Base-by-base conservation (phyloP, 352 stramenopile genomes). In the Phytophthora capsici region DNA sequence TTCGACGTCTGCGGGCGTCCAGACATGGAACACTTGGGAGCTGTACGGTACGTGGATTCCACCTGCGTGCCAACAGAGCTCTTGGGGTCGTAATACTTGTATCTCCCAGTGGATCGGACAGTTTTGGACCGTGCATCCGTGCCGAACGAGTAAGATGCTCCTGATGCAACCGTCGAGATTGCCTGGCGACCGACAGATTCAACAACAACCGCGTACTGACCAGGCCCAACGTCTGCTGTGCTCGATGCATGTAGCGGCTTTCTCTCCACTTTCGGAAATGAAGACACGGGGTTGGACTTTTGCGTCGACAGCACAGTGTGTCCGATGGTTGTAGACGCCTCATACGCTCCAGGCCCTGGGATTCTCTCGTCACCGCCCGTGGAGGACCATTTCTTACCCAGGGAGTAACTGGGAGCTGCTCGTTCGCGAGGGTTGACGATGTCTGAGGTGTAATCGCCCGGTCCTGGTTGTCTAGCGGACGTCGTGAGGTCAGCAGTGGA, bases 351-450 rank as follows among this genome's bases (percentile, higher is more conserved):
- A 10, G 82, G 82, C 0, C 84, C 82, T 0, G 84, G 84, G 14
- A 72, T 73, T 58, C 87, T 90, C 63, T 85, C 86, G 46, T 69
- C 50, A 4, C 72, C 78, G 10, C 57, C 46, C 20, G 71, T 51
- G 2, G 41, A 62, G 26, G 76, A 69, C 84, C 84, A 93, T 49
- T 89, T 91, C 58, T 91, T 93, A 20, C 84, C 84, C n/a, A 93
- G 72, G 13, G 84, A 90, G 50, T 89, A 93, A 25, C 78, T 89
- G 0, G 84, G 84, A 13, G 84, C 82, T 36, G 66, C 63, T 53
- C 69, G 69, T 53, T 91, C 84, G 6, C 84, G 82, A 14, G 81
- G 84, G 45, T 93, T 93, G 38, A 93, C 73, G 48, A 91, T 84
- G 32, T 53, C 44, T 0, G 72, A 76, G 6, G 52, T 87, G 75